Evolutionary conservation across 129 eudicot species (phyloP), one percentile per base, ranked within the genome.

Genomic region (Apium graveolens): DNA sequence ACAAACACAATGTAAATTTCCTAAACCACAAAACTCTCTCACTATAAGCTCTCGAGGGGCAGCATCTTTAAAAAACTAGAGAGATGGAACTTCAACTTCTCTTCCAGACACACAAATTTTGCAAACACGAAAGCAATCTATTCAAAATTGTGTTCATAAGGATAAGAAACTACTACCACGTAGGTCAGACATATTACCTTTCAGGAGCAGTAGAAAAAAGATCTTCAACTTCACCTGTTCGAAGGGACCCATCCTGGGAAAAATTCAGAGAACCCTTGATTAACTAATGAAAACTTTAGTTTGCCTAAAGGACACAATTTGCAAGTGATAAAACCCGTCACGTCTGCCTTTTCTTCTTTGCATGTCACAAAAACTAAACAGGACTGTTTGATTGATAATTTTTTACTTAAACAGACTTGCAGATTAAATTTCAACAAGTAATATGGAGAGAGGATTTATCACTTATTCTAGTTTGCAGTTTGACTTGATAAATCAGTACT

Each of bases 151-250:
- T 57, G 69, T 62, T 62, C 69, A 62, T 26, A 62, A 62, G 6
- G 69, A 27, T 62, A 11, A 27, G 5, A 2, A 11, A 27, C 17
- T 27, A 11, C 20, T 12, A 11, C 20, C 38, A 63, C 13, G 38
- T 20, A 63, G 37, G 35, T 20, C 29, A 27, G 20, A 27, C 18
- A 63, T 11, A 80, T 71, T 88, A 95, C 99, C 96, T 92, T 78
- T 95, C 97, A 66, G 99, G 97, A 77, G 97, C 96, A 71, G 99
- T 95, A 69, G 99, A 95, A 80, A 95, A 95, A 44, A 95, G 79
- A 78, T 91, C 97, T 76, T 90, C 97, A 73, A 95, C 88, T 78
- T 95, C 97, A 76, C 60, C 80, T 78, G 86, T 78, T 55, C 89
- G 83, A 77, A 95, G 91, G 63, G 99, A 88, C 32, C 96, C 94